A percentile compares a stretch with the other conserved stretches of the same genome.
phyloP scores from a whole-genome alignment of 2,329 filamentous ascomycete genomes.

The Proliferodiscus dingleyae region DNA sequence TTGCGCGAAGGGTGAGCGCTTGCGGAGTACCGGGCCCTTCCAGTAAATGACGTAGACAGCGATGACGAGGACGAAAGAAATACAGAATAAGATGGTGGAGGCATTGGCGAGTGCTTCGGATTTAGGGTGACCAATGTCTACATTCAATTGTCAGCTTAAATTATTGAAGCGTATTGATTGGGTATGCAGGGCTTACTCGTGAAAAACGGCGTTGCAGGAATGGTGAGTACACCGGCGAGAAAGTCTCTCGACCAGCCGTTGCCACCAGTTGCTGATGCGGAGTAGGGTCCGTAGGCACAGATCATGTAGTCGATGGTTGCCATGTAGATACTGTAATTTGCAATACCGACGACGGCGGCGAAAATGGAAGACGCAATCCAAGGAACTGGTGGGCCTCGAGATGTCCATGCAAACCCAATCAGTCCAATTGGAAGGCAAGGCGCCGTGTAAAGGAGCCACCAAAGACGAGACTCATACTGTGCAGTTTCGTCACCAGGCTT shows the following conservation, averaged over 20 bases:
- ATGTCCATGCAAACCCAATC: constrained; percentile 66
- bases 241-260: constrained; percentile 73
- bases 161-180: background rate
- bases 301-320: constrained; percentile 76
- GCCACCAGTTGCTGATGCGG: constrained; percentile 69
- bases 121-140: constrained; percentile 51
- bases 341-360: constrained; percentile 61
- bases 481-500: constrained; percentile 52
- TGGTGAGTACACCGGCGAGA: constrained; percentile 65
- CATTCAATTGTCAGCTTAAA: background rate
- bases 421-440: constrained; percentile 61
- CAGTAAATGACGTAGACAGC: constrained; percentile 65
- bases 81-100: constrained; percentile 58
- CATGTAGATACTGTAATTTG: constrained; percentile 70
- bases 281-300: constrained; percentile 67
- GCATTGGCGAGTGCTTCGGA: constrained; percentile 55
- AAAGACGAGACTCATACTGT: constrained; percentile 65
- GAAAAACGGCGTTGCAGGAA: constrained; percentile 63
- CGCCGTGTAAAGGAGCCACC: constrained; percentile 58
- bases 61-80: constrained; percentile 55
- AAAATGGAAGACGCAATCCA: constrained; percentile 68
- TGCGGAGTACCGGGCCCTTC: constrained; percentile 55
- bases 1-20: constrained; percentile 60
- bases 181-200: constrained; percentile 31
- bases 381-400: constrained; percentile 55